phyloP scores from a whole-genome alignment of 2,329 filamentous ascomycete genomes.

The Hypoxylon sp. region DNA sequence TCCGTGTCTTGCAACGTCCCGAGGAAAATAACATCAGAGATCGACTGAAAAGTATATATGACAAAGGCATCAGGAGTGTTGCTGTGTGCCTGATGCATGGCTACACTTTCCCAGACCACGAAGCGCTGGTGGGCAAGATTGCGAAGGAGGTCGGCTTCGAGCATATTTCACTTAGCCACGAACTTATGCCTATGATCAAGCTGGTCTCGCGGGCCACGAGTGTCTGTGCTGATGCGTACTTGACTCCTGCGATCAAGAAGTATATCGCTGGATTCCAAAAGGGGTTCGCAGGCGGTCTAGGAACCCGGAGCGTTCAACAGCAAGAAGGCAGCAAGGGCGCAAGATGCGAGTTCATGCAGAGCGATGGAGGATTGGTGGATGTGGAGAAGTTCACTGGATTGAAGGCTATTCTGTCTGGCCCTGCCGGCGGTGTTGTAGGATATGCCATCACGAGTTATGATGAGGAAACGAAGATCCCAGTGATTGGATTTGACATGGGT shows the following conservation, averaged over 20 bases:
- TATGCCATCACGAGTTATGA: slow-evolving; percentile 94
- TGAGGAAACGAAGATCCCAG: slow-evolving; percentile 78
- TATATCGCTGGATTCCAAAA: slow-evolving; percentile 78
- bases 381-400: slow-evolving; percentile 85
- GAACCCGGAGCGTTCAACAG: slow-evolving; percentile 75
- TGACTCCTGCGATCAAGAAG: slow-evolving; percentile 80
- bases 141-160: slow-evolving; percentile 83
- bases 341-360: slow-evolving; percentile 95
- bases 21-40: slow-evolving; percentile 63
- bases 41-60: slow-evolving; percentile 72
- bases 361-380: slow-evolving; percentile 77
- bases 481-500: slow-evolving; percentile 93
- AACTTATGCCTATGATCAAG: slow-evolving; percentile 92
- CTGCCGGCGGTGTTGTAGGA: slow-evolving; percentile 91
- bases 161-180: slow-evolving; percentile 82
- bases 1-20: slow-evolving; percentile 73
- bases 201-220: slow-evolving; percentile 78
- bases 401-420: slow-evolving; percentile 85
- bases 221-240: slow-evolving; percentile 81
- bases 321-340: slow-evolving; percentile 72
- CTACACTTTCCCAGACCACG: slow-evolving; percentile 89
- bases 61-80: slow-evolving; percentile 78
- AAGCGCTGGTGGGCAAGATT: slow-evolving; percentile 77
- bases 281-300: slow-evolving; percentile 83
- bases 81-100: slow-evolving; percentile 92